Evolutionary conservation across 164 flowering plant genomes (phyloP).

Genomic region (Brasenia schreberi): DNA sequence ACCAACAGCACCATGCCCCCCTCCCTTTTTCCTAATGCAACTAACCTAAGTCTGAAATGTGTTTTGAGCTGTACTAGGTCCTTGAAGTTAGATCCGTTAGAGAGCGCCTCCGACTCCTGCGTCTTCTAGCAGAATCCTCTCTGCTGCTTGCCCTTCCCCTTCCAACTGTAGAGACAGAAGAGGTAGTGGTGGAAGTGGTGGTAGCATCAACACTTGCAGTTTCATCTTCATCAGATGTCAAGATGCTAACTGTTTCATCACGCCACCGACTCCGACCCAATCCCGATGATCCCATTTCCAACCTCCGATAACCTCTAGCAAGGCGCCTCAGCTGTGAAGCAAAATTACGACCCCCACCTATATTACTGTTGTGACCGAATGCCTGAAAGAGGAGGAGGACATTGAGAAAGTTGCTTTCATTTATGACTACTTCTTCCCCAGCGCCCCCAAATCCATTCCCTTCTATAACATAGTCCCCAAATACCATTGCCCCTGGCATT

Average conservation of each 20-base stretch:
- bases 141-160: background rate
- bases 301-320: conserved; percentile 15
- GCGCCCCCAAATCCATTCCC: conserved; percentile 17
- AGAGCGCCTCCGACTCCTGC: background rate
- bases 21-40: background rate
- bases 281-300: conserved; percentile 7
- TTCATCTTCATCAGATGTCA: background rate
- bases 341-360: conserved; percentile 7
- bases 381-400: conserved; percentile 48
- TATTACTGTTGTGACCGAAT: conserved; percentile 33
- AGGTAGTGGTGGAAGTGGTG: background rate
- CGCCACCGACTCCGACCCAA: background rate
- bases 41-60: background rate
- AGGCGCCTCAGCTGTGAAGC: conserved; percentile 28
- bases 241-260: background rate
- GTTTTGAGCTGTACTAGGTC: background rate
- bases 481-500: conserved; percentile 37
- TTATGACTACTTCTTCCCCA: conserved; percentile 21
- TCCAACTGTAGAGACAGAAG: background rate
- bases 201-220: background rate
- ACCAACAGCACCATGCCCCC: background rate
- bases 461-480: conserved; percentile 48
- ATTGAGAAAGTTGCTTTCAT: conserved; percentile 27
- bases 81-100: background rate
- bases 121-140: background rate